Evolutionary conservation across 1,284 basidiomycete genomes (phyloP), one percentile per base, ranked within the genome.

Genomic region (Spongiforma sp.): DNA sequence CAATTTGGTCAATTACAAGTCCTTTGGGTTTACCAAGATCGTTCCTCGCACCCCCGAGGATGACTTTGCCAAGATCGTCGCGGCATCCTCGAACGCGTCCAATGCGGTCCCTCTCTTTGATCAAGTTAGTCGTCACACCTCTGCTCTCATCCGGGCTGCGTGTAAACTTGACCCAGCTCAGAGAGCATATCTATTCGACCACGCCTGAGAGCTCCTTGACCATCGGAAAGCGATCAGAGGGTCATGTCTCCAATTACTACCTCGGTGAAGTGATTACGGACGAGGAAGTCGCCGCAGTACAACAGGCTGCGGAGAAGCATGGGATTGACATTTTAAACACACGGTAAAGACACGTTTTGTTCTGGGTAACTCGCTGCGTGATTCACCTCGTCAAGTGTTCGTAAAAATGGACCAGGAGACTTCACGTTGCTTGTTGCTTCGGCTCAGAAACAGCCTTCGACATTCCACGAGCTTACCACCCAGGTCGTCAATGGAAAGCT

Each of bases 21-120:
- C 84, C 4, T 95, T 95, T 68, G 93, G 93, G 0, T 92, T 91
- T 71, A 92, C 91, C 54, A 95, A 95, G 78, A 90, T 95, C 68
- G 76, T 93, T 61, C 93, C 93, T 34, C 89, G 93, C 39, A 71
- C 91, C 43, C 71, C 86, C 6, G 71, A 82, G 41, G 82, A 79
- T 21, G 87, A 86, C 68, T 94, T 95, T 72, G 84, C 82, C 52
- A 81, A 81, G 14, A 86, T 91, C 32, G 81, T 94, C 19, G 76
- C 79, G n/a, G 81, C 82, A 12, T 92, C 89, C 33, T 78, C 80
- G 9, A 89, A 89, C 65, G 81, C 84, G 7, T 69, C 81, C 1
- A 80, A 85, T 60, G 88, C 90, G 3, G 62, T 82, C 26, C 73
- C 82, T 0, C 77, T 93, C 5, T 94, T 91, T 88, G 78, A 84